A percentile compares a stretch with the other conserved stretches of the same genome.
Conservation (phyloP, 1,139 yeast genomes). For the Geotrichum klebahnii region DNA sequence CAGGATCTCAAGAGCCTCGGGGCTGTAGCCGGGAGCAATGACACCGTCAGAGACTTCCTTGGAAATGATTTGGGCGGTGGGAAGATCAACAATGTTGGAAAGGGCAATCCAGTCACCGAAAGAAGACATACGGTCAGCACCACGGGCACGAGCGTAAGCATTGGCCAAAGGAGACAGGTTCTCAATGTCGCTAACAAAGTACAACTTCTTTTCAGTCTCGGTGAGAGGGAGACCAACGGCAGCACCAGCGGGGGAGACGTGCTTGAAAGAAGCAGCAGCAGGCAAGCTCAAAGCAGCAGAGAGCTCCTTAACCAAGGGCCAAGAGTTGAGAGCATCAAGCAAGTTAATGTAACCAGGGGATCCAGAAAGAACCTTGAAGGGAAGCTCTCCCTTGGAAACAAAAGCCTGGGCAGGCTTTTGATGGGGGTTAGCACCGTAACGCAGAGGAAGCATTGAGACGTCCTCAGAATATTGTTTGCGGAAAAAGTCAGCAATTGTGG, state of each 20-base stretch:
- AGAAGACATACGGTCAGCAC: slow-evolving; percentile 99
- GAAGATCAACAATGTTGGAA: slow-evolving; percentile 90
- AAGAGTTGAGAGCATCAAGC: slow-evolving; percentile 92
- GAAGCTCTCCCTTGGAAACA: slow-evolving; percentile 79
- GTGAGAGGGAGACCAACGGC: slow-evolving; percentile 93
- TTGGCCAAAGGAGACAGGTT: slow-evolving; percentile 93
- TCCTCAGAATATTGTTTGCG: slow-evolving; percentile 94
- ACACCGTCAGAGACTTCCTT: slow-evolving; percentile 98
- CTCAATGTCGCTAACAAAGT: slow-evolving; percentile 91
- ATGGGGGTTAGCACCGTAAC: slow-evolving; percentile 98
- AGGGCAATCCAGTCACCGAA: slow-evolving; percentile 98
- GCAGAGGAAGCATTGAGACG: slow-evolving; percentile 80
- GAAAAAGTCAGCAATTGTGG: slow-evolving; percentile 92
- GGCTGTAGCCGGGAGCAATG: slow-evolving; percentile 93
- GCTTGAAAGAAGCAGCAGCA: slow-evolving; percentile 98
- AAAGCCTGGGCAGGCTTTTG: slow-evolving; percentile 98
- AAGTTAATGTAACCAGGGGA: slow-evolving; percentile 97
- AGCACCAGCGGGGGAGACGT: slow-evolving; percentile 97
- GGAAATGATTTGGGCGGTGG: slow-evolving; percentile 95
- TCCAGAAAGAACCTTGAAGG: slow-evolving; percentile 89
- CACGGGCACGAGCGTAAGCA: slow-evolving; percentile 98
- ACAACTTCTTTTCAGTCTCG: slow-evolving; percentile 88
- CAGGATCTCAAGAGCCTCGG: slow-evolving; percentile 84
- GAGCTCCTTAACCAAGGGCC: slow-evolving; percentile 97
- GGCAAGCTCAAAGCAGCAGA: slow-evolving; percentile 91